A percentile compares a stretch with the other conserved stretches of the same genome.
phyloP scores from a whole-genome alignment of 257 asterid genomes.

The Rhazya stricta region DNA sequence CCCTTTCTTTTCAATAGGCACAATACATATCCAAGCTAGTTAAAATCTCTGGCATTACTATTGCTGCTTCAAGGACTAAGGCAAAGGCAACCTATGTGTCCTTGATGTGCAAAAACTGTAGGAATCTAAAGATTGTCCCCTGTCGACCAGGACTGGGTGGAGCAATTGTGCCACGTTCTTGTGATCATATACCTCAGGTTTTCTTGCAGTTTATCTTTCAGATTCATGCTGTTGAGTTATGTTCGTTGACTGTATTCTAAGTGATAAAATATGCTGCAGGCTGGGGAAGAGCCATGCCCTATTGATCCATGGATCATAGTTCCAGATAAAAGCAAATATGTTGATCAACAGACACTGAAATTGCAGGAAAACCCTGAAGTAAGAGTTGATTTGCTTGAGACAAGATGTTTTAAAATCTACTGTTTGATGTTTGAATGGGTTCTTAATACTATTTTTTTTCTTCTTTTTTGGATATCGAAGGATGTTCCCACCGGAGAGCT shows the following conservation, averaged over 20 bases:
- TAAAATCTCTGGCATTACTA: slow-evolving; percentile 85
- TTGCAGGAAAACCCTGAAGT: slow-evolving; percentile 98
- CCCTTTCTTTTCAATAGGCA: slow-evolving; percentile 40
- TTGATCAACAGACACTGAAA: slow-evolving; percentile 89
- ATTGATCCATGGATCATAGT: slow-evolving; percentile 90
- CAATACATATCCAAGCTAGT: slow-evolving; percentile 86
- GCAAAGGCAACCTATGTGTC: slow-evolving; percentile 97
- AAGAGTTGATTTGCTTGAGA: slow-evolving; percentile 13
- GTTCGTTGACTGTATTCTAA: slow-evolving; percentile 4
- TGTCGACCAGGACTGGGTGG: slow-evolving; percentile 99
- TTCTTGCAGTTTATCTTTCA: background rate
- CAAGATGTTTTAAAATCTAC: slow-evolving; percentile 4
- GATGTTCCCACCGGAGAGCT: slow-evolving; percentile 99
- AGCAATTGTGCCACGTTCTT: slow-evolving; percentile 88
- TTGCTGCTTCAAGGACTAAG: slow-evolving; percentile 97
- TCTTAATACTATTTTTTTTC: slow-evolving; percentile 3
- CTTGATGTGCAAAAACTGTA: slow-evolving; percentile 81
- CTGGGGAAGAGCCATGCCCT: slow-evolving; percentile 88
- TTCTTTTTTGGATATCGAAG: slow-evolving; percentile 35
- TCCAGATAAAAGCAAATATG: slow-evolving; percentile 91
- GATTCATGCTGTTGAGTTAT: background rate
- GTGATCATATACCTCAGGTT: slow-evolving; percentile 93
- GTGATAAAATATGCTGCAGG: slow-evolving; percentile 25
- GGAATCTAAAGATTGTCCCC: slow-evolving; percentile 80
- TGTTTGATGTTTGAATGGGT: background rate